Conservation (phyloP, 2,329 filamentous ascomycete species). For the Fusarium incarnatum region DNA sequence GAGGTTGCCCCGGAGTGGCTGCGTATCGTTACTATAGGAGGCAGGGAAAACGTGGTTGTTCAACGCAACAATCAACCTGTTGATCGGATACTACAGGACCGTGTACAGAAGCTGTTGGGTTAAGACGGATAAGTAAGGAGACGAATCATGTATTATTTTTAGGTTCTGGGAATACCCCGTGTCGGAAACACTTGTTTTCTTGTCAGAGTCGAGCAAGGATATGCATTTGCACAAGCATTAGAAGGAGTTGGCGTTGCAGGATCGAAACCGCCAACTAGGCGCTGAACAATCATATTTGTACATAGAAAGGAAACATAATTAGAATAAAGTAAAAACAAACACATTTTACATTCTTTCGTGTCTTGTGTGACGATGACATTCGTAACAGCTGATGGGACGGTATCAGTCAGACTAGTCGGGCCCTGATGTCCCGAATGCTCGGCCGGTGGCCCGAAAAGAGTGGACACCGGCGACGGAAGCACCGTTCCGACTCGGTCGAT, state of each 20-base stretch:
- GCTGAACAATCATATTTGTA: conserved; percentile 9
- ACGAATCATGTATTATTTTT: conserved; percentile 13
- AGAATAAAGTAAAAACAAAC: neutral
- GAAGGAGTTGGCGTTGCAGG: conserved; percentile 35
- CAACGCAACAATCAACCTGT: conserved; percentile 58
- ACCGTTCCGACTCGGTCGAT: conserved; percentile 26
- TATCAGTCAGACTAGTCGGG: neutral
- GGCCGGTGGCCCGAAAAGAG: conserved; percentile 16
- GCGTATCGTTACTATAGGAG: conserved; percentile 62
- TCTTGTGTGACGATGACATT: neutral
- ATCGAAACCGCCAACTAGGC: conserved; percentile 12
- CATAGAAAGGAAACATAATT: conserved; percentile 15
- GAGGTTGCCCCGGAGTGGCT: conserved; percentile 70
- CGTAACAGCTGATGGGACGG: neutral
- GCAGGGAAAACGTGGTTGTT: conserved; percentile 69
- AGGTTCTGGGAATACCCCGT: conserved; percentile 33
- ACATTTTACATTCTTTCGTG: neutral
- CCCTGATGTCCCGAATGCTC: conserved; percentile 4
- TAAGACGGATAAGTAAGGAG: conserved; percentile 20
- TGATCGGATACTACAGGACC: conserved; percentile 52
- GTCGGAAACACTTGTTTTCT: conserved; percentile 14
- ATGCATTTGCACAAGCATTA: conserved; percentile 36
- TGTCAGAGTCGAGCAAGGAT: conserved; percentile 13
- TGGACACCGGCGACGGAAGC: conserved; percentile 35
- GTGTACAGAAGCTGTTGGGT: conserved; percentile 51